Conservation (phyloP, 73 alveolate species). For the Symbiodinium pilosum region DNA sequence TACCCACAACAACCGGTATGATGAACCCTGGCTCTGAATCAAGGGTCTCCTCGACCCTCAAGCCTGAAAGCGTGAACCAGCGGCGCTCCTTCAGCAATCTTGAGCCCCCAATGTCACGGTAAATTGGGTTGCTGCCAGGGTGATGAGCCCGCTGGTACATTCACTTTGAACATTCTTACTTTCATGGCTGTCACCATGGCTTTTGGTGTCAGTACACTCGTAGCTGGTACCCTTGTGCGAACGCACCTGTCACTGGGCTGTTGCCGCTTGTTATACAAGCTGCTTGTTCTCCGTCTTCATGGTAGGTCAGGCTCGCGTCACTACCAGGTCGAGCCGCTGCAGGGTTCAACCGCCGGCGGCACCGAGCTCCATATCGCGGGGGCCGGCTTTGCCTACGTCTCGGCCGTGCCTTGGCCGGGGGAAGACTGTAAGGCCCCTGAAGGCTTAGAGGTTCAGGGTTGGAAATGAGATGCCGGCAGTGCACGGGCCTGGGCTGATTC, state of each 20-base stretch:
- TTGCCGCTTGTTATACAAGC: not conserved
- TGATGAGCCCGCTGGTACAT: too few relatives aligned
- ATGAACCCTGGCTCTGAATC: not conserved
- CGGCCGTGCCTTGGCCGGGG: slow-evolving; percentile 40
- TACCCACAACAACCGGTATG: not conserved
- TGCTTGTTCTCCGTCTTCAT: too few relatives aligned
- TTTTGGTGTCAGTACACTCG: not conserved
- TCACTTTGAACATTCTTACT: too few relatives aligned
- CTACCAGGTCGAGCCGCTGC: slow-evolving; percentile 95
- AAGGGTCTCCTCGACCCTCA: not conserved
- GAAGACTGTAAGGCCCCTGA: too few relatives aligned
- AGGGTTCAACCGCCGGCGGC: slow-evolving; percentile 89
- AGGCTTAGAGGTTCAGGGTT: not conserved
- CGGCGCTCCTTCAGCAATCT: too few relatives aligned
- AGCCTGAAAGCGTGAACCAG: too few relatives aligned
- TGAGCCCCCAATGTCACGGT: too few relatives aligned
- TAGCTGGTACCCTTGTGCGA: not conserved
- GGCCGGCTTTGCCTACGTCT: slow-evolving; percentile 87
- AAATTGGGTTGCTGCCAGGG: too few relatives aligned
- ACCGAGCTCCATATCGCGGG: slow-evolving; percentile 93
- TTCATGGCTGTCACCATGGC: too few relatives aligned
- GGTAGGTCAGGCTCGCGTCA: not conserved
- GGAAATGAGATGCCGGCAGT: too few relatives aligned
- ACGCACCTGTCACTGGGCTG: not conserved
- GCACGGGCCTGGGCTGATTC: too few relatives aligned